Base-by-base conservation (phyloP, 75 land plant genomes). In the Selaginella moellendorffii region DNA sequence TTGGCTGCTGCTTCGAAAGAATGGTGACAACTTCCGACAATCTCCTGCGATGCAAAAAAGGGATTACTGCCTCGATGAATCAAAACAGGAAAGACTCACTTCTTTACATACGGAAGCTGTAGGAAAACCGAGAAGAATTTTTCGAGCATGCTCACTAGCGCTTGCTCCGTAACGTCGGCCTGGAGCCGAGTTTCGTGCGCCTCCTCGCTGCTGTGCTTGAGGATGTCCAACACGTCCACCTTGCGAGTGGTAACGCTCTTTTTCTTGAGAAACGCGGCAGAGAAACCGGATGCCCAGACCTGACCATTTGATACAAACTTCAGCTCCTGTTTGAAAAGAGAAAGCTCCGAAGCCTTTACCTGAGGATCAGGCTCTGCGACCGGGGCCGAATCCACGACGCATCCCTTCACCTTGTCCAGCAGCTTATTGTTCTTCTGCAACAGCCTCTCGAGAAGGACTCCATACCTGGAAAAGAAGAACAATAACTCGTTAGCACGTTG, bases 211-310 rank as follows among this genome's bases (percentile, higher is more conserved):
- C 71, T 63, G 23, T 69, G 63, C 64, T 68, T 29, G 12, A 36
- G 22, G 27, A 36, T 63, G 10, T 28, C 51, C 12, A 20, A 19
- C 10, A 21, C 27, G 17, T 27, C 29, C 24, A 28, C 67, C n/a
- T 29, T 25, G 36, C 63, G 31, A 19, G 72, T 63, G 0, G 68
- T 56, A 54, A 77, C 66, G 54, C 80, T 85, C 36, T 74, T 76
- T 66, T 83, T 92, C 70, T 79, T 88, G 61, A 88, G 53, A 30
- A 92, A 51, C 1, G 97, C 89, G 64, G 89, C 84, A 64, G 77
- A 71, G 75, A 92, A 92, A 28, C 97, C 97, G 29, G 89, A 85
- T 22, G 95, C 97, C 97, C 97, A 92, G 24, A 88, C 86, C 93
- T 87, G 59, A 1, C 29, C n/a, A 36, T 36, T 5, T 36, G 46